Conservation (phyloP, 1,139 yeast genomes). For the Petasospora rhodanensis region DNA sequence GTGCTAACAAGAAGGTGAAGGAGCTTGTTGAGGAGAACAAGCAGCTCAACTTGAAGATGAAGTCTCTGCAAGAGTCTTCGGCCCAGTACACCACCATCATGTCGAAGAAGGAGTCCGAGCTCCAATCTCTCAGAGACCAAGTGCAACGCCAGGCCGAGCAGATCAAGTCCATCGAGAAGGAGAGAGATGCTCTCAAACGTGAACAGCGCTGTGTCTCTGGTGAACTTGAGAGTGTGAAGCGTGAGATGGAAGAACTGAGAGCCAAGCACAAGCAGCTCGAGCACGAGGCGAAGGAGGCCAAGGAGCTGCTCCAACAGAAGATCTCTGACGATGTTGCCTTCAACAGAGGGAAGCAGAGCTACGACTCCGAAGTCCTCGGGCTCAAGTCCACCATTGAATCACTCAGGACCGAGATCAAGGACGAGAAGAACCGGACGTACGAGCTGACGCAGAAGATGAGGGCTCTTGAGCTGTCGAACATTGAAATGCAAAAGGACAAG, state of each 20-base stretch:
- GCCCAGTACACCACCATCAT: conserved; percentile 34
- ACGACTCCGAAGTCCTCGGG: conserved; percentile 31
- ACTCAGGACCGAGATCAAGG: conserved; percentile 22
- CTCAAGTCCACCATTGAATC: conserved; percentile 26
- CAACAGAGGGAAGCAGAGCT: conserved; percentile 36
- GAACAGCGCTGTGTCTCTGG: conserved; percentile 15
- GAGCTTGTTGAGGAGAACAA: conserved; percentile 47
- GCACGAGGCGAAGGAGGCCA: conserved; percentile 36
- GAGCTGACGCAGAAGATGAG: conserved; percentile 25
- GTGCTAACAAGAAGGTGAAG: conserved; percentile 38
- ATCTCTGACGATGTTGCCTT: conserved; percentile 37
- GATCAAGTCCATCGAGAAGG: conserved; percentile 24
- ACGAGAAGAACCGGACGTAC: conserved; percentile 18
- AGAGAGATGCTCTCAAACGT: conserved; percentile 25
- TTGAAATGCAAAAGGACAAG: conserved; percentile 28
- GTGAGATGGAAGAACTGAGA: conserved; percentile 22
- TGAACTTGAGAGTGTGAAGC: conserved; percentile 17
- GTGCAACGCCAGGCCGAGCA: conserved; percentile 25
- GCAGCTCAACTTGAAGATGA: conserved; percentile 36
- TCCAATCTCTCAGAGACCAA: conserved; percentile 29
- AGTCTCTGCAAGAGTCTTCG: conserved; percentile 34
- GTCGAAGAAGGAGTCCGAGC: conserved; percentile 34
- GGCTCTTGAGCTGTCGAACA: conserved; percentile 37
- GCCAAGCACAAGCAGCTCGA: conserved; percentile 32
- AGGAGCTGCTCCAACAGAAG: conserved; percentile 32